Evolutionary conservation across 2,329 filamentous ascomycete species (phyloP).

Genomic region (Calonectria leucothoes): DNA sequence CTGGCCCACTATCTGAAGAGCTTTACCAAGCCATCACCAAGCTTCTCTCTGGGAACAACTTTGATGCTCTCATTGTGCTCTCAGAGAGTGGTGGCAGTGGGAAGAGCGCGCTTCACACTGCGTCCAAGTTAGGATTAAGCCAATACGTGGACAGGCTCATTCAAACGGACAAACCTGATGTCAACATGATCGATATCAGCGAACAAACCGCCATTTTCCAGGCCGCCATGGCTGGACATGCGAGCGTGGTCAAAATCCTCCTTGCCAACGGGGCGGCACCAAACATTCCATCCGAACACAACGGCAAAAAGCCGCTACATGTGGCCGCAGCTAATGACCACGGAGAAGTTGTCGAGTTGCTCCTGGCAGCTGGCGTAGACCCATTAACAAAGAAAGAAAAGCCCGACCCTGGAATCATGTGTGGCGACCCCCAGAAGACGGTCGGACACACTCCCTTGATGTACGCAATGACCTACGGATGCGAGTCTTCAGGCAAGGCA

Average conservation of each 20-base stretch:
- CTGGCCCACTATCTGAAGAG: not conserved
- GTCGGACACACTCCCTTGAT: constrained; percentile 44
- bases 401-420: constrained; percentile 18
- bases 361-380: not conserved
- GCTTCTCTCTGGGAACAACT: not conserved
- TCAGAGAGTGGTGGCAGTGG: not conserved
- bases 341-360: not conserved
- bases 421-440: constrained; percentile 20
- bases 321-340: not conserved
- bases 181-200: not conserved
- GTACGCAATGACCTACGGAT: constrained; percentile 44
- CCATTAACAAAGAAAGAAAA: not conserved
- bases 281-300: constrained; percentile 25
- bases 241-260: constrained; percentile 29
- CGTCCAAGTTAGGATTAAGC: not conserved
- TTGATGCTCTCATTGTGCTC: not conserved
- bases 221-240: constrained; percentile 40
- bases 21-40: not conserved
- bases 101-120: not conserved
- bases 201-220: constrained; percentile 21
- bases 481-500: constrained; percentile 38
- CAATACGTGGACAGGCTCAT: not conserved
- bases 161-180: not conserved
- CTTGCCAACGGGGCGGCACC: constrained; percentile 41
- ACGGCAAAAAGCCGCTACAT: constrained; percentile 31